These are phyloP conservation scores for Linnemannia schmuckeri DNA, from an alignment of 192 early-diverging fungal genomes.

Conservation along the genomic window DNA sequence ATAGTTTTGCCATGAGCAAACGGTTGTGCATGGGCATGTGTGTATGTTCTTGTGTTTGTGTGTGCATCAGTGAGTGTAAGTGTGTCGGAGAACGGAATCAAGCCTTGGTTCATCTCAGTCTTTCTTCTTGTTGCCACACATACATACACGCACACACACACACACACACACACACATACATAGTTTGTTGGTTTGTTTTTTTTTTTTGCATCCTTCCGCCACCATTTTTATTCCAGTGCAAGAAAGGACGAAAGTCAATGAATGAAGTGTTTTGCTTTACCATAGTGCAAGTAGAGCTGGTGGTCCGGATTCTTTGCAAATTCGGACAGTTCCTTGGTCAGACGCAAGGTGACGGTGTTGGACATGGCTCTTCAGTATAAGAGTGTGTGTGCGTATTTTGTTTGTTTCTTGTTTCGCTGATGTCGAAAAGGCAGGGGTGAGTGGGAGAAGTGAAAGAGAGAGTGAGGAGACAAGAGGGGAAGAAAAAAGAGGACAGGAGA, in stretches of 20 bases:
- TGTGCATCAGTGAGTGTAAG: no score
- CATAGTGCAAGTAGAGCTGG: constrained; percentile 48
- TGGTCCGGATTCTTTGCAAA: constrained; percentile 54
- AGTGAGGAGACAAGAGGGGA: not conserved
- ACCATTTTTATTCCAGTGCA: no score
- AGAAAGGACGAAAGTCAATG: no score
- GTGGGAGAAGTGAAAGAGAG: not conserved
- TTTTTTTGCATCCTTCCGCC: no score
- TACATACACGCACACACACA: not conserved
- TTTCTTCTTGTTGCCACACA: not conserved
- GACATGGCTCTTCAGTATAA: constrained; percentile 25
- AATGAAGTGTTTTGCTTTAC: constrained; percentile 18
- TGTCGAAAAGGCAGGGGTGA: not conserved
- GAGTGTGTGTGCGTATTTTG: not conserved
- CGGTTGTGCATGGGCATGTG: not conserved
- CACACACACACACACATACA: not conserved
- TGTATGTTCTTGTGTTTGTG: no score
- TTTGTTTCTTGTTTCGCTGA: not conserved
- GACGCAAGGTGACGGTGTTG: constrained; percentile 50
- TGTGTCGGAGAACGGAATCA: not conserved
- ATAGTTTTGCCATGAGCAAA: not conserved
- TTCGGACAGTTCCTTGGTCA: constrained; percentile 53
- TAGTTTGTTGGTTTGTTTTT: not conserved
- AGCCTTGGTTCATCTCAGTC: not conserved
- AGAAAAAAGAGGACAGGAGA: not conserved